Evolutionary conservation across 352 stramenopile species (phyloP).

Genomic region (Phytophthora capsici): DNA sequence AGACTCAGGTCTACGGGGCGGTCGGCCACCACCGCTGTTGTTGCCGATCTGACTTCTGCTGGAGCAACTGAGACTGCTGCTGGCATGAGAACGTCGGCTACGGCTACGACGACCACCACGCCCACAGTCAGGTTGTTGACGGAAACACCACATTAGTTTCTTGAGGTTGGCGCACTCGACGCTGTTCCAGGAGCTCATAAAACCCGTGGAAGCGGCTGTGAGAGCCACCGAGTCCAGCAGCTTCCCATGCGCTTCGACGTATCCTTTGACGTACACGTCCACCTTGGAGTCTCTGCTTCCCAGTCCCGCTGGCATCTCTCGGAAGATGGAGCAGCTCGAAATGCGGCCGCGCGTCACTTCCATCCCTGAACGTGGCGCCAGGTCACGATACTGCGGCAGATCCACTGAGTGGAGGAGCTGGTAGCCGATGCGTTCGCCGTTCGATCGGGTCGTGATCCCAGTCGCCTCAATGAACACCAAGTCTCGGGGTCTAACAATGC

Average conservation of each 20-base stretch:
- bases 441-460: slow-evolving; percentile 34
- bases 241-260: slow-evolving; percentile 48
- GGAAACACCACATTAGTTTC: slow-evolving; percentile 56
- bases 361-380: slow-evolving; percentile 16
- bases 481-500: slow-evolving; percentile 36
- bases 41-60: slow-evolving; percentile 12
- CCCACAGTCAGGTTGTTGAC: slow-evolving; percentile 12
- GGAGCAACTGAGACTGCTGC: slow-evolving; percentile 27
- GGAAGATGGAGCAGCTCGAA: slow-evolving; percentile 45
- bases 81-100: slow-evolving; percentile 25
- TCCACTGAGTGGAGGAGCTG: slow-evolving; percentile 45
- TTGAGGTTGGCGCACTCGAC: slow-evolving; percentile 52
- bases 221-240: slow-evolving; percentile 48
- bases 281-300: slow-evolving; percentile 31
- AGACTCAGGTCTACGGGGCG: slow-evolving; percentile 1
- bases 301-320: slow-evolving; percentile 19
- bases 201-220: slow-evolving; percentile 46
- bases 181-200: slow-evolving; percentile 56
- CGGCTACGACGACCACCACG: neutral
- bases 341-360: slow-evolving; percentile 40
- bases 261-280: slow-evolving; percentile 50
- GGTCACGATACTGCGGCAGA: slow-evolving; percentile 27
- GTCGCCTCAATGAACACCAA: slow-evolving; percentile 45
- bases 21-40: neutral
- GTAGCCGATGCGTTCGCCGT: slow-evolving; percentile 39